Percentiles rank a stretch among this genome's conserved stretches.
phyloP scores from a whole-genome alignment of 805 yeast genomes.

The Lachancea quebecensis region DNA sequence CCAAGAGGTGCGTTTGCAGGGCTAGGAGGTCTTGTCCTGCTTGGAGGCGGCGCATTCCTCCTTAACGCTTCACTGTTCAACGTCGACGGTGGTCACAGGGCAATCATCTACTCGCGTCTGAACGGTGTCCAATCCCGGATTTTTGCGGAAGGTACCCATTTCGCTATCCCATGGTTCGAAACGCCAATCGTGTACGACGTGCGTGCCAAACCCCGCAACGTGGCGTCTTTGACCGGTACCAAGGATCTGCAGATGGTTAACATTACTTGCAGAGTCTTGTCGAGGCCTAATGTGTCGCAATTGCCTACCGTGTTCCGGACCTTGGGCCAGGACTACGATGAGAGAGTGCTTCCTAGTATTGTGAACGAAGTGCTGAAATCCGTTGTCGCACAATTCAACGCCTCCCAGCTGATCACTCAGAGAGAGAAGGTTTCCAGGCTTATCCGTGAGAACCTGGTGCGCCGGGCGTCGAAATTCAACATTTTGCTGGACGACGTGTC shows the following conservation, averaged over 20 bases:
- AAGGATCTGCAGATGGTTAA: conserved; percentile 98
- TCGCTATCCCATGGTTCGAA: conserved; percentile 91
- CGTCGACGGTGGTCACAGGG: conserved; percentile 99
- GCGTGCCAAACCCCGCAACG: conserved; percentile 94
- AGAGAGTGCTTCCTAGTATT: conserved; percentile 94
- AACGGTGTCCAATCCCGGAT: conserved; percentile 79
- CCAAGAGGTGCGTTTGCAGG: conserved; percentile 58
- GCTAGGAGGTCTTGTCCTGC: conserved; percentile 48
- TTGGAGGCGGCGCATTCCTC: conserved; percentile 52
- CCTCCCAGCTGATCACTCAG: conserved; percentile 97
- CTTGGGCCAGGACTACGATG: conserved; percentile 91
- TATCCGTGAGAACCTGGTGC: conserved; percentile 82
- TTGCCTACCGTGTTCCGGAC: conserved; percentile 87
- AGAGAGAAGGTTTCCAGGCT: conserved; percentile 91
- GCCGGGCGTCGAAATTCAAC: conserved; percentile 87
- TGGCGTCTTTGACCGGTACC: conserved; percentile 93
- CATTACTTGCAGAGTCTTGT: conserved; percentile 95
- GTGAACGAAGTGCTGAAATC: conserved; percentile 95
- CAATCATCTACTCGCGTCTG: conserved; percentile 83
- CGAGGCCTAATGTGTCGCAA: conserved; percentile 74
- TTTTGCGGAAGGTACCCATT: conserved; percentile 90
- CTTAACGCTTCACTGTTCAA: conserved; percentile 58
- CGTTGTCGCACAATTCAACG: conserved; percentile 97
- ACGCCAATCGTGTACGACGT: conserved; percentile 90
- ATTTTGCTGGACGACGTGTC: conserved; percentile 91